Percentiles rank a stretch among this genome's conserved stretches.
These are phyloP conservation scores for Linanthus parryae DNA, from an alignment of 148 eudicot genomes.

Conservation along the genomic window DNA sequence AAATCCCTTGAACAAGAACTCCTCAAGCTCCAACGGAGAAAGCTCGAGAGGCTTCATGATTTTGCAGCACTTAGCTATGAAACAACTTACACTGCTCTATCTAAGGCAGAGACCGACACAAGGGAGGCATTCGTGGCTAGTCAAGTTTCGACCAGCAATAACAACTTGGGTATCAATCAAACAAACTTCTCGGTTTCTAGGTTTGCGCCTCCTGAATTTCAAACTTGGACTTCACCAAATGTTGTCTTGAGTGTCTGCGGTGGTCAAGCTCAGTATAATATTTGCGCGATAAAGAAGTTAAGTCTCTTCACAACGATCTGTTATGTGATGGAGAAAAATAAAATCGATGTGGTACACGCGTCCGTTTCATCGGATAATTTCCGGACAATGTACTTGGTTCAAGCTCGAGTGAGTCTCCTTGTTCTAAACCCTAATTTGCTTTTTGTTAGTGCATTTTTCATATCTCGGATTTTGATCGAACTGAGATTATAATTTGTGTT, in stretches of 20 bases:
- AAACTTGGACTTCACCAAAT: conserved; percentile 60
- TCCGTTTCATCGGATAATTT: conserved; percentile 35
- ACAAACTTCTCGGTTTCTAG: conserved; percentile 10
- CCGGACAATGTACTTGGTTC: conserved; percentile 25
- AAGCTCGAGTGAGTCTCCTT: conserved; percentile 58
- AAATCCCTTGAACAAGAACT: conserved; percentile 39
- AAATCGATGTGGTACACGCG: conserved; percentile 35
- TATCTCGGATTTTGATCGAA: no score
- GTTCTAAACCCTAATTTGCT: no score
- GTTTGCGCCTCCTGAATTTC: conserved; percentile 31
- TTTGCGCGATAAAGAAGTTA: conserved; percentile 39
- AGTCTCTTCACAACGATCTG: conserved; percentile 43
- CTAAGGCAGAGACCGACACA: conserved; percentile 12
- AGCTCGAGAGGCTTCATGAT: conserved; percentile 41
- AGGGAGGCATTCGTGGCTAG: conserved; percentile 65
- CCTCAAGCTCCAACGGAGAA: conserved; percentile 46
- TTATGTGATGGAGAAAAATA: conserved; percentile 53
- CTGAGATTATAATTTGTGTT: no score
- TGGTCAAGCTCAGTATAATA: conserved; percentile 41
- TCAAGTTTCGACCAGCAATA: conserved; percentile 36
- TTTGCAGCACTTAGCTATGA: conserved; percentile 3
- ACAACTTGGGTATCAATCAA: background rate
- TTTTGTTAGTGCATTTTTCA: no score
- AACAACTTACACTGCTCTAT: conserved; percentile 5
- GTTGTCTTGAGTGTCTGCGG: conserved; percentile 58